Conservation (phyloP, 2,329 filamentous ascomycete genomes). For the Coniochaeta sp. region DNA sequence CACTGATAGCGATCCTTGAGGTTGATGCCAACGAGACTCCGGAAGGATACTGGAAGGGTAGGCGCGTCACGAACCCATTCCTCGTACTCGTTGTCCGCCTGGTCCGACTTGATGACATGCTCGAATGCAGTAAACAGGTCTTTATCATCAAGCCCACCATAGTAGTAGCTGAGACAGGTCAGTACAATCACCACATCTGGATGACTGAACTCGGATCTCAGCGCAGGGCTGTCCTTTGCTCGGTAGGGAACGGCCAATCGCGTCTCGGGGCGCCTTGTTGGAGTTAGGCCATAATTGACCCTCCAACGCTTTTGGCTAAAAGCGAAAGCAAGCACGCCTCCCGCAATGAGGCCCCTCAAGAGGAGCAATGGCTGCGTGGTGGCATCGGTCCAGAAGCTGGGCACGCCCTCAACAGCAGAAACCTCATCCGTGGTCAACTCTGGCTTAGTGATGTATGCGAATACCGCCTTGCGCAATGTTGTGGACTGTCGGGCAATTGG, state of each 20-base stretch:
- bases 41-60: slow-evolving; percentile 27
- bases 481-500: not conserved
- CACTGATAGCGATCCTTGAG: slow-evolving; percentile 46
- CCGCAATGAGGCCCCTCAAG: slow-evolving; percentile 48
- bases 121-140: slow-evolving; percentile 41
- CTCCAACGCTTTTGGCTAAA: slow-evolving; percentile 54
- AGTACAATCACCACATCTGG: slow-evolving; percentile 50
- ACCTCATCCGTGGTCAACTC: slow-evolving; percentile 24
- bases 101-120: slow-evolving; percentile 42
- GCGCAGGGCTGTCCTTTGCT: slow-evolving; percentile 50
- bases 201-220: slow-evolving; percentile 55
- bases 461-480: not conserved
- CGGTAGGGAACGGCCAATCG: slow-evolving; percentile 51
- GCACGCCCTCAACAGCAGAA: slow-evolving; percentile 22
- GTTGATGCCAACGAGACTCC: slow-evolving; percentile 46
- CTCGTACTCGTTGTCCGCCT: slow-evolving; percentile 43
- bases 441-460: slow-evolving; percentile 31
- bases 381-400: slow-evolving; percentile 27
- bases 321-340: slow-evolving; percentile 45
- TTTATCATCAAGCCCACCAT: slow-evolving; percentile 42
- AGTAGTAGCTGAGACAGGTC: slow-evolving; percentile 51
- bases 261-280: slow-evolving; percentile 28
- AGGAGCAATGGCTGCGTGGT: slow-evolving; percentile 33
- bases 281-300: slow-evolving; percentile 56
- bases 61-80: slow-evolving; percentile 34